These are phyloP conservation scores for Centrapalus pauciflorus DNA, from an alignment of 129 eudicot genomes.

Conservation along the genomic window DNA sequence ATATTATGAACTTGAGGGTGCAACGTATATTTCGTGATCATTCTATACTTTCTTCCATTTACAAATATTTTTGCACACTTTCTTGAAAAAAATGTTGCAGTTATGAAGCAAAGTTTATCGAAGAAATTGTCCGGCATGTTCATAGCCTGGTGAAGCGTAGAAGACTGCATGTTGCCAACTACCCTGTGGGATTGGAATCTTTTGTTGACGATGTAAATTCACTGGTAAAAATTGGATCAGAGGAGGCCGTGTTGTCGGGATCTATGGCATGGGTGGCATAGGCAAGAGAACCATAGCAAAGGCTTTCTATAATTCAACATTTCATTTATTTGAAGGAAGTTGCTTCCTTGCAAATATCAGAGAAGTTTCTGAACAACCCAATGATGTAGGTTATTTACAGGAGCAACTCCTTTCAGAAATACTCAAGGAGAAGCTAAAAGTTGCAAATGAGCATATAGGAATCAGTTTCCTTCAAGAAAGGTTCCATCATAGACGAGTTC, in stretches of 20 bases:
- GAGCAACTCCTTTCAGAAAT: slow-evolving; percentile 24
- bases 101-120: slow-evolving; percentile 23
- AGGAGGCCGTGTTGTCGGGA: slow-evolving; percentile 20
- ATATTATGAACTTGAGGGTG: no score
- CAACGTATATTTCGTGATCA: no score
- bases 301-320: neutral
- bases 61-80: neutral
- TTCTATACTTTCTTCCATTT: no score
- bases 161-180: slow-evolving; percentile 6
- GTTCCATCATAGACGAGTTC: slow-evolving; percentile 14
- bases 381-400: slow-evolving; percentile 20
- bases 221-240: slow-evolving; percentile 2
- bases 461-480: neutral
- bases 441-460: slow-evolving; percentile 10
- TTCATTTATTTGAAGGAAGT: slow-evolving; percentile 7
- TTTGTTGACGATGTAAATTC: neutral
- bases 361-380: slow-evolving; percentile 9
- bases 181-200: slow-evolving; percentile 19
- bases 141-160: neutral
- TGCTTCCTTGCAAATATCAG: slow-evolving; percentile 16
- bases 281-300: slow-evolving; percentile 20
- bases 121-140: slow-evolving; percentile 19
- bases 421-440: neutral
- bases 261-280: slow-evolving; percentile 24
- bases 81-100: slow-evolving; percentile 6